A percentile compares a stretch with the other conserved stretches of the same genome.
Conservation (phyloP, 2,329 filamentous ascomycete species). For the Diaporthe vaccinii region DNA sequence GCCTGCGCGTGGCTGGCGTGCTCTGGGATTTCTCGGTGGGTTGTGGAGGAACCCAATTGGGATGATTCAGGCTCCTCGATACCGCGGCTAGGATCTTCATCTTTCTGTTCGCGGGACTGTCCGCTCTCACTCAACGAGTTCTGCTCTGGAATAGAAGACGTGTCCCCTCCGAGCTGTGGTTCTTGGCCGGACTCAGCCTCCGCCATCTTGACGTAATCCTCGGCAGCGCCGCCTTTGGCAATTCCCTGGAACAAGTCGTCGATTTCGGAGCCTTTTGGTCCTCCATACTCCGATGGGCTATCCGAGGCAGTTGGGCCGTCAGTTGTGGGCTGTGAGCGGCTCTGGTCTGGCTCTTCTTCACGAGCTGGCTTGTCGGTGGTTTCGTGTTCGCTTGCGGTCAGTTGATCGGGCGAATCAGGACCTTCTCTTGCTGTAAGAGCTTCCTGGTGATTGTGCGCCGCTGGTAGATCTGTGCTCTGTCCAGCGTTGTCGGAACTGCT, state of each 20-base stretch:
- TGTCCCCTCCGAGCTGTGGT: not conserved
- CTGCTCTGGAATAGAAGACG: not conserved
- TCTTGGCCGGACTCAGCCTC: not conserved
- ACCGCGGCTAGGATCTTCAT: not conserved
- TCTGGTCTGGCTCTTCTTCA: not conserved
- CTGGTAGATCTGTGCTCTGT: not conserved
- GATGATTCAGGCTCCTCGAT: not conserved
- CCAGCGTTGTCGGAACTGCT: not conserved
- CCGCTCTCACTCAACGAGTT: not conserved
- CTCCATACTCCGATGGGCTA: not conserved
- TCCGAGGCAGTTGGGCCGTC: not conserved
- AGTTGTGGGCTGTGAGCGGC: not conserved
- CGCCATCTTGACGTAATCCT: slow-evolving; percentile 36
- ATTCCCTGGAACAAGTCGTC: not conserved
- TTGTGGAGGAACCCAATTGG: not conserved
- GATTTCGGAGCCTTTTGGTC: not conserved
- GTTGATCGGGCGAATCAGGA: not conserved
- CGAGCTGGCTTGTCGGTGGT: not conserved
- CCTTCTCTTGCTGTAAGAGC: too few species aligned
- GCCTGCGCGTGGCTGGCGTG: not conserved
- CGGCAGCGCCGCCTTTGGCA: slow-evolving; percentile 32
- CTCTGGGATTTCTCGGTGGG: not conserved
- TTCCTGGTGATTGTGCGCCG: not conserved
- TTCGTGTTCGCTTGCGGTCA: not conserved
- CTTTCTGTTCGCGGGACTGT: not conserved